A percentile compares a stretch with the other conserved stretches of the same genome.
Conservation (phyloP, 257 asterid species). For the Penstemon eatonii region DNA sequence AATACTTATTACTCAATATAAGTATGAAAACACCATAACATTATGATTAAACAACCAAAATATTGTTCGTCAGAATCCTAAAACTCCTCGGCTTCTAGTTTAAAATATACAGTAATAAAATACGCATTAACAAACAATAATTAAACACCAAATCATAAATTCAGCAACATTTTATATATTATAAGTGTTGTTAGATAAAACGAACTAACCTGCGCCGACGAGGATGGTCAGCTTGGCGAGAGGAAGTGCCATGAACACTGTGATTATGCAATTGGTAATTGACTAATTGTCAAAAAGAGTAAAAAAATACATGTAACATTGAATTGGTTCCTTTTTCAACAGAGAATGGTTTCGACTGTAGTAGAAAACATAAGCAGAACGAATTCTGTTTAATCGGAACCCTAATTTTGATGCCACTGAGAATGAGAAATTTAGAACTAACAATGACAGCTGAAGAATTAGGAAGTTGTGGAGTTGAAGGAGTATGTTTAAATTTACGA, state of each 20-base stretch:
- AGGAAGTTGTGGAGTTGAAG: too few species aligned
- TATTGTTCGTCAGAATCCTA: slow-evolving; percentile 18
- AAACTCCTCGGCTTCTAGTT: slow-evolving; percentile 1
- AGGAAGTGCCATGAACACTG: slow-evolving; percentile 71
- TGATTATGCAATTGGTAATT: slow-evolving; percentile 15
- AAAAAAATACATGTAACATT: slow-evolving; percentile 23
- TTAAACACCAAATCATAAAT: not conserved
- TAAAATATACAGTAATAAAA: not conserved
- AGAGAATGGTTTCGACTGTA: too few species aligned
- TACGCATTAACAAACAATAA: not conserved
- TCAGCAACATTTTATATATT: not conserved
- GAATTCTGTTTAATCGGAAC: slow-evolving; percentile 22
- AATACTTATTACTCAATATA: not conserved
- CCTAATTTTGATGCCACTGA: slow-evolving; percentile 17
- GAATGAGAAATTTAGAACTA: slow-evolving; percentile 13
- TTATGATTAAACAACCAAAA: too few species aligned
- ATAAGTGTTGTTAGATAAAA: slow-evolving; percentile 18
- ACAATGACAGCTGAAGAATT: too few species aligned
- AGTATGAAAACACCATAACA: not conserved
- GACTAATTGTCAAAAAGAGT: slow-evolving; percentile 15
- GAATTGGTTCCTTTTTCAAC: not conserved
- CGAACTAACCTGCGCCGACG: slow-evolving; percentile 78
- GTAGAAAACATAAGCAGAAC: too few species aligned
- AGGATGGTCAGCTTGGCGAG: slow-evolving; percentile 79
- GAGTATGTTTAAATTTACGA: too few species aligned